Evolutionary conservation across 129 eudicot genomes (phyloP).

Genomic region (Tanacetum coccineum): DNA sequence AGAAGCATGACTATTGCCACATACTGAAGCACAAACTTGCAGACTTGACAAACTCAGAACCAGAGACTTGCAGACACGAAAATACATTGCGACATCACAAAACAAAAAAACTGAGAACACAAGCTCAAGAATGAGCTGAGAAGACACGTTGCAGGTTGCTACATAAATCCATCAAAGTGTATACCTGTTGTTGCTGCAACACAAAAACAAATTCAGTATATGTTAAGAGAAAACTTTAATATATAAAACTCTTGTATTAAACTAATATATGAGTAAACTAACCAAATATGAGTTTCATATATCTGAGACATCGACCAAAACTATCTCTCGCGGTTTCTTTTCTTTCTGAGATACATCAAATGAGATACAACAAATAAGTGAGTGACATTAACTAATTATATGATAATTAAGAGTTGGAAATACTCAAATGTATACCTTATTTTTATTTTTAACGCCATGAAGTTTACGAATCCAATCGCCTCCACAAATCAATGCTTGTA

Average conservation of each 20-base stretch:
- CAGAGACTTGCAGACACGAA: too few relatives aligned
- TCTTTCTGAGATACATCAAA: neutral
- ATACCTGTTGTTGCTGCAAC: too few relatives aligned
- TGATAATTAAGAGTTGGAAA: neutral
- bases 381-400: too few relatives aligned
- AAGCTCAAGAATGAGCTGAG: too few relatives aligned
- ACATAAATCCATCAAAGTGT: too few relatives aligned
- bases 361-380: neutral
- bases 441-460: neutral
- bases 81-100: too few relatives aligned
- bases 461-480: constrained; percentile 11
- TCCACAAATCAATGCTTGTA: neutral
- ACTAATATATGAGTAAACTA: neutral
- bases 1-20: too few relatives aligned
- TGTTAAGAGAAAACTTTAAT: neutral
- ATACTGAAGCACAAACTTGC: too few relatives aligned
- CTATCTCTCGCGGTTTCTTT: neutral
- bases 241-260: too few relatives aligned
- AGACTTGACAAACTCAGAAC: too few relatives aligned
- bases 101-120: too few relatives aligned
- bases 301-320: neutral
- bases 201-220: neutral
- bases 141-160: too few relatives aligned
- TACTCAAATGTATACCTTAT: neutral
- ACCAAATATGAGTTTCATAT: neutral